Evolutionary conservation across 176 grass and related monocot species (phyloP).

Genomic region (Miscanthus lutarioriparius): DNA sequence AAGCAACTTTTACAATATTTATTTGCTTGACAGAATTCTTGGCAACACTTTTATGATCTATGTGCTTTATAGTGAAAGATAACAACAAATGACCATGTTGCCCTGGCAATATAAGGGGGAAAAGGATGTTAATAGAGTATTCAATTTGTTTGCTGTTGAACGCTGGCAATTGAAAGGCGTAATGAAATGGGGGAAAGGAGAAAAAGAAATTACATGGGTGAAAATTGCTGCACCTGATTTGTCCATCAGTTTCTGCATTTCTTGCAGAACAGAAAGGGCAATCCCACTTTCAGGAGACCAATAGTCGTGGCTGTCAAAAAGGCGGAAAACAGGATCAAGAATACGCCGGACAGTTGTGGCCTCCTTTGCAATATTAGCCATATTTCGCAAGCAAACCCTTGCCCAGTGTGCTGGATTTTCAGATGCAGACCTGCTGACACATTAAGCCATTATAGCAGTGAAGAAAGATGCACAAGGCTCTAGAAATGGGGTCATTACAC

Average conservation of each 20-base stretch:
- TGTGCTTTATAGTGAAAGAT: slow-evolving; percentile 86
- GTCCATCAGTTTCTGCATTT: slow-evolving; percentile 84
- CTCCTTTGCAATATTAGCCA: slow-evolving; percentile 88
- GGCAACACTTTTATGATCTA: slow-evolving; percentile 84
- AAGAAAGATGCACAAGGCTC: neutral
- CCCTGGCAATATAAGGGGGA: slow-evolving; percentile 44
- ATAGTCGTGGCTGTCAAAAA: slow-evolving; percentile 71
- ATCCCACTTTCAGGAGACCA: slow-evolving; percentile 88
- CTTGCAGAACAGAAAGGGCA: slow-evolving; percentile 82
- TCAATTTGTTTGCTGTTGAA: slow-evolving; percentile 18
- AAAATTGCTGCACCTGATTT: slow-evolving; percentile 64
- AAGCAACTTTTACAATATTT: slow-evolving; percentile 85
- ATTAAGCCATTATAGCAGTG: slow-evolving; percentile 33
- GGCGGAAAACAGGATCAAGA: slow-evolving; percentile 84
- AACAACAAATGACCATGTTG: slow-evolving; percentile 84
- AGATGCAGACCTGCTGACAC: slow-evolving; percentile 55
- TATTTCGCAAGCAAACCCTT: slow-evolving; percentile 83
- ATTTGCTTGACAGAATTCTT: slow-evolving; percentile 65
- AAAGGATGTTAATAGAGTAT: slow-evolving; percentile 20
- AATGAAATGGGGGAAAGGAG: neutral
- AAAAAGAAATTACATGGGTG: slow-evolving; percentile 45
- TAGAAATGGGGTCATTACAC: slow-evolving; percentile 18
- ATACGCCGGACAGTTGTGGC: slow-evolving; percentile 80
- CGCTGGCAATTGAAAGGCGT: neutral
- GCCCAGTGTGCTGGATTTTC: slow-evolving; percentile 80